A percentile compares a stretch with the other conserved stretches of the same genome.
These are phyloP conservation scores for Juncus effusus DNA, from an alignment of 176 grass and related monocot species.

Conservation along the genomic window DNA sequence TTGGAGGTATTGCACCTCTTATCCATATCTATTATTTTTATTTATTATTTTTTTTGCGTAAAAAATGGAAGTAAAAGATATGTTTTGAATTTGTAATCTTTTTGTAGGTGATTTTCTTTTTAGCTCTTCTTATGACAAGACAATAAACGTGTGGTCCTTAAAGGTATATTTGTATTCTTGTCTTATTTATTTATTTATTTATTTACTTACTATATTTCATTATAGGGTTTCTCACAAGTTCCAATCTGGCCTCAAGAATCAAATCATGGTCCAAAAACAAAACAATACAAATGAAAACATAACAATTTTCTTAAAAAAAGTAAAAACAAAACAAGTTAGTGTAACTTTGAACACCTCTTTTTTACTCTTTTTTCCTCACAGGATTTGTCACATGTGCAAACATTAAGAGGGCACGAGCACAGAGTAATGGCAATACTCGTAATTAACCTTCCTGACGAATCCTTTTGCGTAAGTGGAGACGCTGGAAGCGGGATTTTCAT, in stretches of 20 bases:
- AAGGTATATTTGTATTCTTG: slow-evolving; percentile 41
- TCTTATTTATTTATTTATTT: neutral
- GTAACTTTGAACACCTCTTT: slow-evolving; percentile 24
- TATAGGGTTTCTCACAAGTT: too few relatives aligned
- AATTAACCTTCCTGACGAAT: slow-evolving; percentile 37
- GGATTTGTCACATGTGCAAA: slow-evolving; percentile 80
- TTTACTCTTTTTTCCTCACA: slow-evolving; percentile 32
- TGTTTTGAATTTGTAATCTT: slow-evolving; percentile 20
- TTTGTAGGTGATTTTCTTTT: slow-evolving; percentile 75
- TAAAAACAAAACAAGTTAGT: neutral
- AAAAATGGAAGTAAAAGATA: too few relatives aligned
- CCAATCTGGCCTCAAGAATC: too few relatives aligned
- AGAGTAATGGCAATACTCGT: slow-evolving; percentile 68
- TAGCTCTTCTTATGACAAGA: slow-evolving; percentile 98
- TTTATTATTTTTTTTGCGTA: neutral
- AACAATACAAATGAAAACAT: too few relatives aligned
- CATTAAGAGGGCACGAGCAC: slow-evolving; percentile 75
- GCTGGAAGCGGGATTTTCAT: slow-evolving; percentile 78
- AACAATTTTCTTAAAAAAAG: too few relatives aligned
- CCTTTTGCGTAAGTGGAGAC: slow-evolving; percentile 80
- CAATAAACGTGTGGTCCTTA: slow-evolving; percentile 87
- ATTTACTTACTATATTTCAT: too few relatives aligned
- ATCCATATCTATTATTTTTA: slow-evolving; percentile 5
- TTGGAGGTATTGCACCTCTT: slow-evolving; percentile 61
- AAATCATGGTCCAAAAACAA: too few relatives aligned